Base-by-base conservation (phyloP, 208 protist species). In the Crithidia brevicula region DNA sequence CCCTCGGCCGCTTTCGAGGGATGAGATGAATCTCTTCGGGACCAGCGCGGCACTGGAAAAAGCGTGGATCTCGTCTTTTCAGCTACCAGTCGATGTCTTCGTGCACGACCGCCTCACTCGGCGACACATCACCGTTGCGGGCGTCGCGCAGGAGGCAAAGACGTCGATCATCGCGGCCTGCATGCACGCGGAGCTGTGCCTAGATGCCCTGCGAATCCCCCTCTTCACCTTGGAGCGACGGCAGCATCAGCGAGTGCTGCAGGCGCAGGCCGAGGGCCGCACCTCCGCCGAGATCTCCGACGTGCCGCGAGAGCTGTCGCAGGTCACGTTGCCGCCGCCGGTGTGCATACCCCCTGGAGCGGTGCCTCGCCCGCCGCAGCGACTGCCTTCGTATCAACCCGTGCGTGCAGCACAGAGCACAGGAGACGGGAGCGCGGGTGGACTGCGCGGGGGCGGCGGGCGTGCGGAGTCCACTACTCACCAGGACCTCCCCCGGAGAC, bases 121-220 rank as follows among this genome's bases (percentile, higher is more conserved):
- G 3, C 71, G 61, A 2, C 20, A 71, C 3, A 57, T 94, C 7
- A 22, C 23, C 8, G 82, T 75, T 2, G 51, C 52, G 0, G 88
- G 88, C 1, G 4, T 76, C 0, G 70, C 70, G 16, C 51, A 46
- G 43, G 70, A 66, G 9, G 27, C 70, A 0, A 76, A 76, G 30
- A 45, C 40, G 54, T 83, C 93, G 10, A 83, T 93, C 6, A 52
- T 91, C 4, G 75, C 94, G n/a, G 85, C 79, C 22, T 97, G 87
- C 82, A 96, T 97, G 93, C 93, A 97, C 62, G 93, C 93, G 22
- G 87, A 96, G 59, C 82, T 83, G 20, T 83, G 85, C 38, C 72
- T 97, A 10, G 88, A 97, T 54, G 75, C 73, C 0, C 38, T 93
- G 3, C 79, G 74, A 13, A 72, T 97, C 3, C 84, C 79, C 40